Base-by-base conservation (phyloP, 1,284 basidiomycete species). In the Neolentinus lepideus region DNA sequence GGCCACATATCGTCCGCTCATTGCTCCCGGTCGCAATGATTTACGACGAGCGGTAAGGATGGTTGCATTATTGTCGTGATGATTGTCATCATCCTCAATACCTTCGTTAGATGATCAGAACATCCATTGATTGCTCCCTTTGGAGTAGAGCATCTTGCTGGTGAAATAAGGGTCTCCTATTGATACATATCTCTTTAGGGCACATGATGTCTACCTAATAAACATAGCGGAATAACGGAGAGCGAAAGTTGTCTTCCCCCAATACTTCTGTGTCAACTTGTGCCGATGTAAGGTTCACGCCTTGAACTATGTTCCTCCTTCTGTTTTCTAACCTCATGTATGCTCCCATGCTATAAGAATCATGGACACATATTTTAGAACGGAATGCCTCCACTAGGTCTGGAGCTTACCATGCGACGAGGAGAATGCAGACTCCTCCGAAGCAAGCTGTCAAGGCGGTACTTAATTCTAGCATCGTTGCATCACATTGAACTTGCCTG, bases 171-270 rank as follows among this genome's bases (percentile, higher is more conserved):
- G 16, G 16, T 16, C 12, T 43, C 16, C 19, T 21, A 21, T n/a
- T 43, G 38, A 43, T 43, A 21, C 6, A 43, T 3, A n/a, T 21
- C 38, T 21, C 4, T 43, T 16, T n/a, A 21, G 12, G 19, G 8
- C 8, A 6, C 3, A 9, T 21, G 19, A 16, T n/a, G 16, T 43
- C 59, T n/a, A n/a, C n/a, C n/a, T 66, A 76, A 62, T 74, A 75
- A 72, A 79, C 77, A 58, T 76, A 76, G 46, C 77, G 68, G 67
- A 75, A 79, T 8, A 67, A 62, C 1, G 73, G 73, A 38, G 74
- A 73, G 35, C 64, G 62, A 1, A 72, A 71, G 3, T 77, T 77
- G 57, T 72, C 68, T 14, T 65, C 64, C 4, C 38, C 38, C 24
- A 80, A 62, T 26, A 66, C 69, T 58, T 71, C 72, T 11, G 77